phyloP scores from a whole-genome alignment of 495 filamentous ascomycete species.

The Trichoderma erinaceum region DNA sequence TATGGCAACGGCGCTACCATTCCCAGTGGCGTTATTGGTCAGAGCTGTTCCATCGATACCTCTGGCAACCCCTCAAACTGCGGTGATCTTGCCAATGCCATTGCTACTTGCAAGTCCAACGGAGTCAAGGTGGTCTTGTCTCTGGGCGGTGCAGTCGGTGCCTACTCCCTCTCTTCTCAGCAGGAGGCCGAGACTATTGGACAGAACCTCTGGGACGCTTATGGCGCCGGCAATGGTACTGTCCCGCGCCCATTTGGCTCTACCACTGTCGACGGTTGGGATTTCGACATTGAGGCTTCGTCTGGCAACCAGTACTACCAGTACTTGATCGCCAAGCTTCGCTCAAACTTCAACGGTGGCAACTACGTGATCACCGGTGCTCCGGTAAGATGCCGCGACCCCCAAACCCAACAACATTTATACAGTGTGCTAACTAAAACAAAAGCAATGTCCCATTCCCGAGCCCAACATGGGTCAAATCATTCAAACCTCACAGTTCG shows the following conservation, averaged over 20 bases:
- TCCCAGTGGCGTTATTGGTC: slow-evolving; percentile 34
- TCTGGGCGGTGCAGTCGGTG: slow-evolving; percentile 41
- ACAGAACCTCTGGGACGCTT: slow-evolving; percentile 48
- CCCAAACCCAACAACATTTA: no score
- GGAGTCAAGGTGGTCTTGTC: slow-evolving; percentile 55
- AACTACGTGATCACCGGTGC: slow-evolving; percentile 49
- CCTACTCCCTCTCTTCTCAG: slow-evolving; percentile 12
- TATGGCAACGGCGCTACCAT: slow-evolving; percentile 31
- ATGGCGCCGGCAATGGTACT: slow-evolving; percentile 37
- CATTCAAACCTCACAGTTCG: slow-evolving; percentile 44
- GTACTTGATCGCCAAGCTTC: slow-evolving; percentile 46
- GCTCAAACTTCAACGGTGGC: slow-evolving; percentile 33
- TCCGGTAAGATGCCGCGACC: no score
- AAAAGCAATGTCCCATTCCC: slow-evolving; percentile 53
- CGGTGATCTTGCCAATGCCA: slow-evolving; percentile 36
- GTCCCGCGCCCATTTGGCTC: slow-evolving; percentile 50
- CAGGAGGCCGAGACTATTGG: neutral
- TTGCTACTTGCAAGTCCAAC: slow-evolving; percentile 48
- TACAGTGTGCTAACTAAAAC: no score
- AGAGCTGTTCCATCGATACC: slow-evolving; percentile 26
- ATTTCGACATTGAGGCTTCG: slow-evolving; percentile 50
- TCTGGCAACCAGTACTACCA: slow-evolving; percentile 23
- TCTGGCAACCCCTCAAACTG: slow-evolving; percentile 20
- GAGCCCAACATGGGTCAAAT: slow-evolving; percentile 42
- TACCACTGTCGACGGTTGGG: slow-evolving; percentile 44